Base-by-base conservation (phyloP, 1,139 yeast species). In the Kluyveromyces marxianus region DNA sequence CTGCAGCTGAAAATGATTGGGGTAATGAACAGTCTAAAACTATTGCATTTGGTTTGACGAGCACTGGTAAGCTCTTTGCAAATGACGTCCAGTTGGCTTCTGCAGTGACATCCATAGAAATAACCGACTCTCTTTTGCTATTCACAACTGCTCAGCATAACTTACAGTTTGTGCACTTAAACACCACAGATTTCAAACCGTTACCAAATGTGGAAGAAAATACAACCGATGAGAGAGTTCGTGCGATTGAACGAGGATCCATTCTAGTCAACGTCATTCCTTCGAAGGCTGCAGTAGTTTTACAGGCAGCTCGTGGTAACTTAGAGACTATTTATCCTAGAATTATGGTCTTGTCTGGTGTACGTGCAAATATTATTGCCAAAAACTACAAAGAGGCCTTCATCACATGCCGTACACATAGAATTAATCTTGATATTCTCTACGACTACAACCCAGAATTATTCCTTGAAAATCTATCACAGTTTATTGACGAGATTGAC, bases 251-350 rank as follows among this genome's bases (percentile, higher is more conserved):
- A 66, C 75, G 97, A 52, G 98, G 98, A 1, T 87, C 97, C 0
- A 58, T 84, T 31, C 67, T 94, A 44, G 87, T 92, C 1, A 73
- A 92, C 39, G 80, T 79, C 1, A 81, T 89, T 61, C 97, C 97
- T 1, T 79, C 95, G 0, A 84, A 79, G 49, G 81, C 89, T 48
- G 78, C 94, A 0, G 89, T 94, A 21, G 81, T 87, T 2, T 71
- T 94, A 46, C 96, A 94, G 65, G 97, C 97, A 3, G 95, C 95
- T 49, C 77, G 99, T 63, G 99, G 99, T 50, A 94, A 94, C 57
- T 70, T 92, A 54, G 99, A 94, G 65, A 89, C 97, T 0, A 84
- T 94, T 31, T 83, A 80, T 59, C 98, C 99, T 7, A 75, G 98
- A 64, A 85, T 92, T 41, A 81, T 92, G 85, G 95, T 92, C 10